Percentiles rank a stretch among this genome's conserved stretches.
These are phyloP conservation scores for Neostapfia colusana DNA, from an alignment of 176 grass and related monocot species.

Conservation along the genomic window DNA sequence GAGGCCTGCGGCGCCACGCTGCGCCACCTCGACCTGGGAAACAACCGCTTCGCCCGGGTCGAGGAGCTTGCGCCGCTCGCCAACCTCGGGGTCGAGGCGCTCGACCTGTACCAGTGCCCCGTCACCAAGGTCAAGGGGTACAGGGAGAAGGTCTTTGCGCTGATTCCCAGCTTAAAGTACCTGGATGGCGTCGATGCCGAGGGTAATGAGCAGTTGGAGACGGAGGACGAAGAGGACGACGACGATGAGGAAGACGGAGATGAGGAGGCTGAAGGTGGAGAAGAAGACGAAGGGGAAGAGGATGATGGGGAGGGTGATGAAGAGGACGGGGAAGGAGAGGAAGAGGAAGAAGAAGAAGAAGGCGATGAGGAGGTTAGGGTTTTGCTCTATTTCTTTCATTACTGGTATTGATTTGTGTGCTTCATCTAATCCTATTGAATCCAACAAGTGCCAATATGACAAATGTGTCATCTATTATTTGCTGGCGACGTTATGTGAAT, in stretches of 20 bases:
- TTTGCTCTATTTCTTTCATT: not conserved
- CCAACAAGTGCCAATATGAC: not conserved
- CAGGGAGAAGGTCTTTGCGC: conserved; percentile 51
- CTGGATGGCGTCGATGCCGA: conserved; percentile 58
- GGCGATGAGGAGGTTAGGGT: conserved; percentile 38
- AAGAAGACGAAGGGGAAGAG: not conserved
- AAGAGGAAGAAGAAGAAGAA: conserved; percentile 39
- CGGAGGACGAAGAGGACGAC: conserved; percentile 59
- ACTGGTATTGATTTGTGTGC: not conserved
- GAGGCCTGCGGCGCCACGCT: conserved; percentile 48
- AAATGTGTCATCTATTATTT: not conserved
- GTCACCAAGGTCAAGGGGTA: conserved; percentile 60
- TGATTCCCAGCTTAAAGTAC: conserved; percentile 51
- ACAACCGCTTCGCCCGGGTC: conserved; percentile 57
- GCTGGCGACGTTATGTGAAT: not conserved
- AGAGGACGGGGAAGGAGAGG: conserved; percentile 11
- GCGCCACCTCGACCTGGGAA: conserved; percentile 62
- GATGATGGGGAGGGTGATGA: conserved; percentile 12
- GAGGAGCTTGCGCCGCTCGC: conserved; percentile 58
- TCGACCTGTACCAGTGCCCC: conserved; percentile 67
- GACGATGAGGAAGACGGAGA: conserved; percentile 44
- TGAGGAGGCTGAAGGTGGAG: not conserved
- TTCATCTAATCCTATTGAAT: not conserved
- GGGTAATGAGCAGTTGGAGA: conserved; percentile 63
- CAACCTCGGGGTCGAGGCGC: conserved; percentile 34